Evolutionary conservation across 768 basidiomycete species (phyloP), one percentile per base, ranked within the genome.

Genomic region (Lyophyllum semitale): DNA sequence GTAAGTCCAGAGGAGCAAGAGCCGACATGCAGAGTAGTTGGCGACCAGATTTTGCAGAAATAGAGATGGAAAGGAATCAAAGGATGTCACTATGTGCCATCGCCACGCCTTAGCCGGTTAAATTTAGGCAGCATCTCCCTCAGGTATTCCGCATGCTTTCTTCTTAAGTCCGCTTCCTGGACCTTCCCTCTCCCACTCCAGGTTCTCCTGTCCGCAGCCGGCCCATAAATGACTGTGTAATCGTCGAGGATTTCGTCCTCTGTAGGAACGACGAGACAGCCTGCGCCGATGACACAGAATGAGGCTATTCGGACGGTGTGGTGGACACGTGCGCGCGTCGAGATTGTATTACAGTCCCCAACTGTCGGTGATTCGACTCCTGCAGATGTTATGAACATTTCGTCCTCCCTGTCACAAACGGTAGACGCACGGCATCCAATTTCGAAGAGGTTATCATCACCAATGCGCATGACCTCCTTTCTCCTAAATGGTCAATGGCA

Each of bases 391-490:
- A 47, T n/a, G 51, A 22, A 55, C 32, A 12, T 8, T 9, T 41
- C 13, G 17, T 20, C 50, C 29, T 29, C 6, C n/a, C 9, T 29
- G 27, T n/a, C 11, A 45, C 25, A 18, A 29, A 22, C 32, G 33
- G 40, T 12, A 35, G 17, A 85, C 91, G 58, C 65, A 96, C 96
- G 88, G 70, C 89, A 93, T 20, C 91, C 92, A 50, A 97, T 93
- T 73, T 97, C 93, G 64, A 99, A 96, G 54, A 95, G 76, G 69
- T 98, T 98, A 57, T 91, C 86, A 68, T 96, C 88, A 5, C 96
- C 96, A 45, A 99, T 93, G 18, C 87, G 84, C 93, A 98, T 93
- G 32, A 89, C 83, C 65, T 93, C 90, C 64, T 90, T 93, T 51
- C 82, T 72, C 63, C 85, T 88, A 37, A 15, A 50, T 26, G 55